A percentile compares a stretch with the other conserved stretches of the same genome.
These are phyloP conservation scores for Gossypium australe DNA, from an alignment of 345 rosid genomes.

Conservation along the genomic window DNA sequence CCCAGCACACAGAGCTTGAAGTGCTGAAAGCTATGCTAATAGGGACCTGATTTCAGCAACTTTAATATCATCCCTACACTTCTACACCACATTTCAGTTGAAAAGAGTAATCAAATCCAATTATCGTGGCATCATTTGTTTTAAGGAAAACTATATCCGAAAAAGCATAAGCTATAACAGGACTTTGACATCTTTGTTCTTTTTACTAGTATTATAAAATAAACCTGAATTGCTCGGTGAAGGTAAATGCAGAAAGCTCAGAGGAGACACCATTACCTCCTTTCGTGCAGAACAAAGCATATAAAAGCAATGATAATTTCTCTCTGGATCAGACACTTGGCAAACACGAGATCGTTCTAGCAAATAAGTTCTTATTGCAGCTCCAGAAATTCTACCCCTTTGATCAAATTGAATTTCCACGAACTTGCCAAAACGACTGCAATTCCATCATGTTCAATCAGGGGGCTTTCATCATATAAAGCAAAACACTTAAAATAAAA, in stretches of 20 bases:
- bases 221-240: background rate
- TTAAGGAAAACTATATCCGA: background rate
- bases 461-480: conserved; percentile 18
- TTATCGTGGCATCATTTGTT: background rate
- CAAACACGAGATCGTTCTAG: conserved; percentile 97
- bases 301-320: conserved; percentile 98
- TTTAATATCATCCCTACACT: background rate
- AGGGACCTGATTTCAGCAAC: background rate
- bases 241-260: background rate
- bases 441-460: conserved; percentile 18
- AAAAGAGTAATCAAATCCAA: background rate
- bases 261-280: conserved; percentile 42
- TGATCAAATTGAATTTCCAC: conserved; percentile 93
- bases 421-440: conserved; percentile 99
- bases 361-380: conserved; percentile 93
- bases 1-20: background rate
- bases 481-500: background rate
- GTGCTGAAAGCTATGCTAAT: background rate
- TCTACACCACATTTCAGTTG: background rate
- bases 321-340: conserved; percentile 98
- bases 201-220: background rate
- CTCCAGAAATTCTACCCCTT: conserved; percentile 89
- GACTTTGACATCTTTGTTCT: background rate
- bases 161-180: background rate
- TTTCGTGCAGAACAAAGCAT: conserved; percentile 95